Conservation (phyloP, 305 asterid species). For the Coffea humblotiana region DNA sequence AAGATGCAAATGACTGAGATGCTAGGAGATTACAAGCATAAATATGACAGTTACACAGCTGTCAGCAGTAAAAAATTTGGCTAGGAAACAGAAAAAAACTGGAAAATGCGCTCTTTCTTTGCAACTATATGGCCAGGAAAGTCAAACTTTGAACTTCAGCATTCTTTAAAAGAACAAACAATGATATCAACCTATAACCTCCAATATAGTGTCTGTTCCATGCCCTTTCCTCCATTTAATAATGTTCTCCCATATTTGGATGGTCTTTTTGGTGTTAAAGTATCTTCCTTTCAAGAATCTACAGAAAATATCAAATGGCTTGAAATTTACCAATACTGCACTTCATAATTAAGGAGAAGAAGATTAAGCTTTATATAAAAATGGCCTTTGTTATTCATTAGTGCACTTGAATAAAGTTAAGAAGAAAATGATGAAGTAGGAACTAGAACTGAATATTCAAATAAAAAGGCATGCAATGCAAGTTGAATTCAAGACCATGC, state of each 20-base stretch:
- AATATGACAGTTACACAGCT: not conserved
- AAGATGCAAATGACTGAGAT: slow-evolving; percentile 3
- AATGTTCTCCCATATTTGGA: slow-evolving; percentile 95
- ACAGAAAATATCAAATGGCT: slow-evolving; percentile 12
- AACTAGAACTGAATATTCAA: too few species aligned
- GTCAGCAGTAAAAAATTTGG: not conserved
- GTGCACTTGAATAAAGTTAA: too few species aligned
- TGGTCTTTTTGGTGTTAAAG: slow-evolving; percentile 62
- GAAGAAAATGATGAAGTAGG: too few species aligned
- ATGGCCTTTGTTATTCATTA: too few species aligned
- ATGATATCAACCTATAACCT: slow-evolving; percentile 47
- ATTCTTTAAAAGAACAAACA: slow-evolving; percentile 6
- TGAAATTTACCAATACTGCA: slow-evolving; percentile 10
- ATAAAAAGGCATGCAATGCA: too few species aligned
- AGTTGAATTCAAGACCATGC: too few species aligned
- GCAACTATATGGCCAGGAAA: not conserved
- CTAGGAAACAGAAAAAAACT: not conserved
- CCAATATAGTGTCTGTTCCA: slow-evolving; percentile 82
- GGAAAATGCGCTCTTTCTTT: not conserved
- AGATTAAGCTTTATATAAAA: slow-evolving; percentile 7
- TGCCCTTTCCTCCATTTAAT: slow-evolving; percentile 86
- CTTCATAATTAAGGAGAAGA: slow-evolving; percentile 6
- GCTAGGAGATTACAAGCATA: too few species aligned
- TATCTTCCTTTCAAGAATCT: slow-evolving; percentile 94
- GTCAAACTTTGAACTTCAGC: not conserved